Evolutionary conservation across 164 flowering plant species (phyloP), one percentile per base, ranked within the genome.

Genomic region (Protea cynaroides): DNA sequence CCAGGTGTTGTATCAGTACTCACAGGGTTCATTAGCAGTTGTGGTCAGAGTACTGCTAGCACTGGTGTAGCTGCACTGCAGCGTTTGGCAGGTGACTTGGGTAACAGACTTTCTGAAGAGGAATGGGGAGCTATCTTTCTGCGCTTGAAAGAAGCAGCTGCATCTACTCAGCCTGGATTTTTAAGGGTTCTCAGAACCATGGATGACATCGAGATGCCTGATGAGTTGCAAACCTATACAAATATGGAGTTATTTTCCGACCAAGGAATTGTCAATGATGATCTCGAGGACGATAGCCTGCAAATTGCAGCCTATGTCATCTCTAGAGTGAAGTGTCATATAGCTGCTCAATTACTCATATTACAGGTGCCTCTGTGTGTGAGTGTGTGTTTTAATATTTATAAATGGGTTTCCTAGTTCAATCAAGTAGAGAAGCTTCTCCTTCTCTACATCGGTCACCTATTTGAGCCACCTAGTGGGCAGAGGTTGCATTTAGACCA

Each of bases 281-380:
- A 86, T 34, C 52, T 82, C 59, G 98, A 85, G 56, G 92, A 89
- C 73, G 97, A 90, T 62, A 78, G 81, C 69, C 82, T 95, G 69
- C 96, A 90, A 62, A 84, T 86, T 64, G 86, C 88, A 0, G 75
- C 86, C 34, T 88, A 88, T 79, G 83, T 87, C 54, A 73, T 87
- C 63, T 85, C 91, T 53, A 83, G 91, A 75, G 78, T 81, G 75
- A 95, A 90, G 72, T 75, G 78, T 74, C 96, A 92, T 75, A 86
- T 95, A 56, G 73, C 96, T 12, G 77, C 83, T 73, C 95, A 90
- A 72, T 80, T 92, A 7, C 85, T 83, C 59, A 76, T 87, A 58
- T 53, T 85, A 67, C 96, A 90, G 97, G 99, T 95, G 66, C 38
- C 29, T 58, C 69, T 67, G 34, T 29, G 5, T 5, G 2, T 29